Base-by-base conservation (phyloP, 2,329 filamentous ascomycete species). In the Fusarium hainanense region DNA sequence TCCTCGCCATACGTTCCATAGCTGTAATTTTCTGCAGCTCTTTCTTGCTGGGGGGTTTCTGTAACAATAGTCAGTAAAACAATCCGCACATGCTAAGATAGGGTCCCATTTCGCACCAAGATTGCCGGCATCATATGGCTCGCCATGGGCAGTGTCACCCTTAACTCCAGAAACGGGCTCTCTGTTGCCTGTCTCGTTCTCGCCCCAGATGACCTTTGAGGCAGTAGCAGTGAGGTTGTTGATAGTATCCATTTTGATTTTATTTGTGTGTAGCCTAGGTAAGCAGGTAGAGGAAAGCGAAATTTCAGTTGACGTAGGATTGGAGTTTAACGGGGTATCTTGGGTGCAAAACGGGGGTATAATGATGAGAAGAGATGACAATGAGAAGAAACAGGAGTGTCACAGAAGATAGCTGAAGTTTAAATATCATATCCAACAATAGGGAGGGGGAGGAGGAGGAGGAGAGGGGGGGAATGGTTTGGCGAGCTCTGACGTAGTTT, bases 81-180 rank as follows among this genome's bases (percentile, higher is more conserved):
- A n/a, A n/a, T 16, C 25, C 48, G 21, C 23, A 16, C 34, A 8
- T 37, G 8, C 23, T 25, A 32, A 47, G 30, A 16, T 25, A 47
- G 18, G 30, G 23, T 30, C 37, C 20, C 37, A 51, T 14, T 12
- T 55, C 76, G 43, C 86, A 82, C 88, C 85, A n/a, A 87, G 81
- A 78, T 96, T 96, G 50, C 93, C 93, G 61, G 89, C 88, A 76
- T 96, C 93, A 74, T 90, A 97, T 0, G 93, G 93, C 77, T 95
- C 90, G 14, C 87, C 88, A 44, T 84, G 85, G 25, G 85, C 85
- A 7, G 92, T 91, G 76, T 90, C 82, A 41, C 93, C 93, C 60
- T 85, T 82, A 54, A 88, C 82, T 23, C 93, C 93, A 21, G 92
- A 91, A 46, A 94, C 79, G 20, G 93, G 93, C 81, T 97, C 93